Evolutionary conservation across 2,329 filamentous ascomycete genomes (phyloP), one percentile per base, ranked within the genome.

Genomic region (Stagonosporopsis vannaccii): DNA sequence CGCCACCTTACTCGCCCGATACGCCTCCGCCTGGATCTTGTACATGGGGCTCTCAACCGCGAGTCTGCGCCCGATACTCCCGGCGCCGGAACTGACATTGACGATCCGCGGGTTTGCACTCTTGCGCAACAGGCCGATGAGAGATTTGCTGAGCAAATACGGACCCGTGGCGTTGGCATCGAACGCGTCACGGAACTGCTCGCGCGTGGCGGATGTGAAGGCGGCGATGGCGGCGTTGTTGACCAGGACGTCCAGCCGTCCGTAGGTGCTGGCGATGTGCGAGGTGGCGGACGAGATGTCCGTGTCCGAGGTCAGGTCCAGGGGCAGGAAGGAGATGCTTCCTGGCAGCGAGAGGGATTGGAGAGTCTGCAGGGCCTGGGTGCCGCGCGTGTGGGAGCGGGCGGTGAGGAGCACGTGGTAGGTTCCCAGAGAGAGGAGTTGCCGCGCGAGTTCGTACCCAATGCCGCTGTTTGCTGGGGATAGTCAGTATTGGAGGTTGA

Each of bases 391-490:
- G 6, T 53, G 23, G 8, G 61, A 66, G 19, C 70, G 69, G 6
- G 66, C 59, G 9, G 62, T 56, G 6, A 73, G 36, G 8, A 72
- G 57, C 6, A 73, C 64, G 41, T 71, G 65, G 58, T 78, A 77
- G n/a, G 61, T 65, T 71, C 67, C 69, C 33, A 73, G 62, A 3
- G 75, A 61, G 8, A 80, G 73, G 2, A 78, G 72, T 33, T 76
- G 69, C 46, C 74, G 71, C 6, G 76, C 77, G 9, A 80, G 74
- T 52, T 81, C 80, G 56, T 77, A 78, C 26, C 82, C 82, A 23
- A 84, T 81, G 48, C 82, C 82, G 49, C 75, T 76, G 61, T 80
- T 84, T 19, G 51, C 51, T 54, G 30, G 9, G 20, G 6, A 8
- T 0, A 9, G 13, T 53, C 15, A 47, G 37, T 47, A 12, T 35